These are phyloP conservation scores for Wickerhamomyces sp. DNA, from an alignment of 1,139 yeast species.

Conservation along the genomic window DNA sequence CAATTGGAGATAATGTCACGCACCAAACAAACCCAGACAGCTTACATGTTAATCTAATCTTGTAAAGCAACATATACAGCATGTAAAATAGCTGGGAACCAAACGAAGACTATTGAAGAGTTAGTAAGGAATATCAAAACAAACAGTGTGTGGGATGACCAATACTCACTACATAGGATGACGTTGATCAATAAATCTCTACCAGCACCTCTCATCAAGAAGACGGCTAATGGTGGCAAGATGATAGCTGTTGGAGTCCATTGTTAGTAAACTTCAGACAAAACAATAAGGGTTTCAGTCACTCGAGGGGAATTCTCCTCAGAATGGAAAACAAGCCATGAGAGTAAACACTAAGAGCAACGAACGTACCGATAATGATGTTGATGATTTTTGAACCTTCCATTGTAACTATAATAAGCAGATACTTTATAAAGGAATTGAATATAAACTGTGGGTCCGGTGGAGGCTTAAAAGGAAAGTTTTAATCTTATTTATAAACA, in stretches of 20 bases:
- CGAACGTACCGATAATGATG: conserved; percentile 31
- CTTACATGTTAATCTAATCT: conserved; percentile 10
- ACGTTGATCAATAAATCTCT: conserved; percentile 58
- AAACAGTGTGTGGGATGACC: not conserved
- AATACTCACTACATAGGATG: conserved; percentile 42
- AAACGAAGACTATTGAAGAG: conserved; percentile 36
- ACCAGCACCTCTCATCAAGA: conserved; percentile 58
- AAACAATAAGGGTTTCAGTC: no score
- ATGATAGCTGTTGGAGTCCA: conserved; percentile 41
- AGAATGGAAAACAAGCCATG: not conserved
- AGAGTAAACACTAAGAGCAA: not conserved
- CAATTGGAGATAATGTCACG: not conserved
- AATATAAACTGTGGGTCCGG: not conserved
- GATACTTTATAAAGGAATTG: not conserved
- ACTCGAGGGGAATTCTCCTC: no score
- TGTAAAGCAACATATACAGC: conserved; percentile 57
- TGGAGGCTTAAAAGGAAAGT: not conserved
- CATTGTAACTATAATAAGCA: conserved; percentile 20
- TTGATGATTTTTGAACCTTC: conserved; percentile 31
- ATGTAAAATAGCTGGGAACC: conserved; percentile 76
- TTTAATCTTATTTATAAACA: not conserved
- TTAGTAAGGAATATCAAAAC: conserved; percentile 8
- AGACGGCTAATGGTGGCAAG: conserved; percentile 72
- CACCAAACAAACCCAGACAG: not conserved
- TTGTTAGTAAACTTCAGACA: conserved; percentile 7